Base-by-base conservation (phyloP, 768 basidiomycete genomes). In the Naematelia encephala region DNA sequence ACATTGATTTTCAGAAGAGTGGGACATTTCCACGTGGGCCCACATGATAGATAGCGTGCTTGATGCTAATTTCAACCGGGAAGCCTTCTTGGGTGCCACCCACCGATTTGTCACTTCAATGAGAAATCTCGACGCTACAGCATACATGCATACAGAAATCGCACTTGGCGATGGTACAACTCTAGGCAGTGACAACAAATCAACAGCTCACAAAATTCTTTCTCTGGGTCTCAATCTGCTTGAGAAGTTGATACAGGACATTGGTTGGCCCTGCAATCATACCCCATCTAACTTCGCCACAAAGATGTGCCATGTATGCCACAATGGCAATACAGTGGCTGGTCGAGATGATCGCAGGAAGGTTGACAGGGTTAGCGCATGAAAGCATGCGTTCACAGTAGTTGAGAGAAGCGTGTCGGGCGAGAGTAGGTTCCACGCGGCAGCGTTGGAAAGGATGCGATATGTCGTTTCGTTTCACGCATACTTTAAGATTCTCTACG, bases 241-340 rank as follows among this genome's bases (percentile, higher is more conserved):
- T 56, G 21, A 56, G 27, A 42, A 56, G 39, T 16, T 47, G 26
- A 48, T 56, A 56, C 5, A 56, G 22, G 3, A 56, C 55, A 26
- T 44, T 56, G 1, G 55, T 56, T 10, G 55, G 55, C 43, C 27
- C 55, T 22, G 44, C 43, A 2, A 56, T 28, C n/a, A 56, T 56
- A 3, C 43, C 55, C 55, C 55, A 56, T n/a, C 29, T 26, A 19
- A 56, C 55, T 19, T 39, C 43, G n/a, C 55, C 55, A 23, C 55
- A 56, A 5, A 56, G 22, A 28, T 56, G 55, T 28, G 55, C 55
- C 13, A 44, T 47, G 45, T 56, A 56, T 16, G 55, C 55, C n/a
- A 56, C 21, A 21, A 56, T 28, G 22, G 43, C 43, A 14, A 47
- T 47, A 47, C 43, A 56, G n/a, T 47, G 55, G 13, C 55, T 44